These are phyloP conservation scores for Candida sanyaensis DNA, from an alignment of 1,139 yeast genomes.

Conservation along the genomic window DNA sequence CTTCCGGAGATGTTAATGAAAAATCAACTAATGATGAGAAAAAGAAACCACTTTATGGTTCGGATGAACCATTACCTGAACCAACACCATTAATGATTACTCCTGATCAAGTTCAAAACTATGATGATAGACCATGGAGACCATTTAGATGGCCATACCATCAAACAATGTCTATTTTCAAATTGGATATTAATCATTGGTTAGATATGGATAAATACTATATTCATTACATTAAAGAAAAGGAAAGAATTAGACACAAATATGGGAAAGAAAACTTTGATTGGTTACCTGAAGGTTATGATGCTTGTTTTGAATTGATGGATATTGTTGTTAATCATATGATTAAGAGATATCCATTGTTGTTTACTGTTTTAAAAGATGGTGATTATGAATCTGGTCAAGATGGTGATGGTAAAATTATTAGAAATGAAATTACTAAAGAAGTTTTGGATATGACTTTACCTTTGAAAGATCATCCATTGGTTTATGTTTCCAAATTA, in stretches of 20 bases:
- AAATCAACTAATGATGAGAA: not conserved
- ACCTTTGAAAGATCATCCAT: slow-evolving; percentile 65
- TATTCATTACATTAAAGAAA: slow-evolving; percentile 64
- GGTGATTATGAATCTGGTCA: slow-evolving; percentile 13
- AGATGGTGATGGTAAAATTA: slow-evolving; percentile 33
- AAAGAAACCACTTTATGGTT: slow-evolving; percentile 10
- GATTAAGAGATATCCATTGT: slow-evolving; percentile 60
- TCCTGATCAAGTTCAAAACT: slow-evolving; percentile 63
- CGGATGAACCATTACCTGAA: slow-evolving; percentile 31
- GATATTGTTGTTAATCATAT: slow-evolving; percentile 62
- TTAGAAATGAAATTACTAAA: slow-evolving; percentile 61
- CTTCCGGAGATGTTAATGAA: not conserved
- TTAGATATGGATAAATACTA: slow-evolving; percentile 78
- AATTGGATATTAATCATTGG: slow-evolving; percentile 73
- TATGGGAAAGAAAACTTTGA: slow-evolving; percentile 66
- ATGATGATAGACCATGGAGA: slow-evolving; percentile 80
- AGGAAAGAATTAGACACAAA: slow-evolving; percentile 54
- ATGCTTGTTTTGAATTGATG: slow-evolving; percentile 64
- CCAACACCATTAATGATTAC: slow-evolving; percentile 66
- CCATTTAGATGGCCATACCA: slow-evolving; percentile 82
- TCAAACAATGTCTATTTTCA: slow-evolving; percentile 76
- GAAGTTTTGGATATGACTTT: slow-evolving; percentile 60
- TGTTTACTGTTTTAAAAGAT: slow-evolving; percentile 55
- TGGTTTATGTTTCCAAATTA: slow-evolving; percentile 61
- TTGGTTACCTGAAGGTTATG: slow-evolving; percentile 69